These are phyloP conservation scores for Exophiala calicioides DNA, from an alignment of 2,329 filamentous ascomycete species.

Conservation along the genomic window DNA sequence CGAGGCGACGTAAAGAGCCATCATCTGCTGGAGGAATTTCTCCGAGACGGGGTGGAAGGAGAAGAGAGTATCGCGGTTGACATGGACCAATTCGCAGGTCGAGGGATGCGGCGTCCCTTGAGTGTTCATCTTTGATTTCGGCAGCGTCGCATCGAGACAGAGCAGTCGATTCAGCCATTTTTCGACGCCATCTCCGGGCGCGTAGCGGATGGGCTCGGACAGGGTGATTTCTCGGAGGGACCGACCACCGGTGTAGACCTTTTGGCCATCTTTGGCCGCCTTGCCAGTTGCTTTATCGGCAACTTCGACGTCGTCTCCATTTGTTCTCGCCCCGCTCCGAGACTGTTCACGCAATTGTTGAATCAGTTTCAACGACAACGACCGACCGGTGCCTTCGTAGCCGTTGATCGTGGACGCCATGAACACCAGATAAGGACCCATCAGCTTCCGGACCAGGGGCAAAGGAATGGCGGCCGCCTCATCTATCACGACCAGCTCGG, in stretches of 20 bases:
- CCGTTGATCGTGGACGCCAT: slow-evolving; percentile 99
- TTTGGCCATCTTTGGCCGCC: slow-evolving; percentile 63
- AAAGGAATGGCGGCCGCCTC: slow-evolving; percentile 96
- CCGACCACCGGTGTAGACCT: slow-evolving; percentile 64
- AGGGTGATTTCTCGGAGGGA: slow-evolving; percentile 89
- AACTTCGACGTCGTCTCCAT: slow-evolving; percentile 64
- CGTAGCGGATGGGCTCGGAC: slow-evolving; percentile 91
- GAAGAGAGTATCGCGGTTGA: slow-evolving; percentile 96
- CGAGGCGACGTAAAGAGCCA: slow-evolving; percentile 93
- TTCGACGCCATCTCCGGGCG: slow-evolving; percentile 85
- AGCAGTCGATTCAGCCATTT: slow-evolving; percentile 94
- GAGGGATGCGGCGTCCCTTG: slow-evolving; percentile 86
- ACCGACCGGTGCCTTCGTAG: slow-evolving; percentile 95
- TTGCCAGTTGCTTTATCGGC: slow-evolving; percentile 79
- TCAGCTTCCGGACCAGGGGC: slow-evolving; percentile 86
- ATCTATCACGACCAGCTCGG: slow-evolving; percentile 93
- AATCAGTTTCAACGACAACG: slow-evolving; percentile 91
- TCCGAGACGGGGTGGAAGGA: slow-evolving; percentile 97
- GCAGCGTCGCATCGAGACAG: slow-evolving; percentile 88
- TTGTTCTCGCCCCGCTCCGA: slow-evolving; percentile 59
- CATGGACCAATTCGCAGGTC: slow-evolving; percentile 86
- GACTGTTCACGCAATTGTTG: slow-evolving; percentile 96
- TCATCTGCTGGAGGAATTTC: slow-evolving; percentile 97
- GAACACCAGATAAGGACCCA: slow-evolving; percentile 96
- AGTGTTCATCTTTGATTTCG: slow-evolving; percentile 69